Evolutionary conservation across 2,329 filamentous ascomycete genomes (phyloP).

Genomic region (Exophiala oligosperma): DNA sequence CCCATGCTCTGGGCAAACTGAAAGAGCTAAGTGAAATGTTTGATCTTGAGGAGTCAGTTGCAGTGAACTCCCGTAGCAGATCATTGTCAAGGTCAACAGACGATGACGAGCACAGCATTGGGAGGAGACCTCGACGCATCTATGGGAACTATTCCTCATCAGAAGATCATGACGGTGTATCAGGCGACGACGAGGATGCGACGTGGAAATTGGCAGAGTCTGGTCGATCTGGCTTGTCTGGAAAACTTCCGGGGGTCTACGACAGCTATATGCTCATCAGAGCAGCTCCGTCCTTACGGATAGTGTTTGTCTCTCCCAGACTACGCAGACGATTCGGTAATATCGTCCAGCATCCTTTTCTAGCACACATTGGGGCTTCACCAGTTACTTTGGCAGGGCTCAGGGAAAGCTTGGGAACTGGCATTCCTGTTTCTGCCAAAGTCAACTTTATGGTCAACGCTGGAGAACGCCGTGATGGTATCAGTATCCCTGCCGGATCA

Average conservation of each 20-base stretch:
- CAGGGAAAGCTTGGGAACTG: constrained; percentile 39
- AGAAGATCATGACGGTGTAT: constrained; percentile 9
- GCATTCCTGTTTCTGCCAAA: constrained; percentile 45
- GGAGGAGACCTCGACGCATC: constrained; percentile 16
- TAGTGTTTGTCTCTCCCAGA: constrained; percentile 37
- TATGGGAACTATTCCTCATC: constrained; percentile 17
- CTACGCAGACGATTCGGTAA: constrained; percentile 30
- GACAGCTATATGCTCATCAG: constrained; percentile 35
- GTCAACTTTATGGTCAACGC: constrained; percentile 38
- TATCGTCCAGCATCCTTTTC: constrained; percentile 42
- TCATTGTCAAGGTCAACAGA: constrained; percentile 26
- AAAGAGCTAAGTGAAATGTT: constrained; percentile 34
- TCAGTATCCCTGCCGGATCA: constrained; percentile 11
- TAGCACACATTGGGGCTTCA: constrained; percentile 45
- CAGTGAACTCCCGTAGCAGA: constrained; percentile 27
- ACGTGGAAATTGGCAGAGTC: constrained; percentile 22
- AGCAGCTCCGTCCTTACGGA: constrained; percentile 31
- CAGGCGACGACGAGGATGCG: constrained; percentile 7
- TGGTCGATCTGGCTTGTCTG: constrained; percentile 29
- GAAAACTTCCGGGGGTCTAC: constrained; percentile 34
- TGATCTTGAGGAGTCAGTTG: constrained; percentile 31
- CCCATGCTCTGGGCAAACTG: constrained; percentile 26
- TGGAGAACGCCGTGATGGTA: constrained; percentile 21
- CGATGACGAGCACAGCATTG: constrained; percentile 23
- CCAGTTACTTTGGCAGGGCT: constrained; percentile 39